Evolutionary conservation across 768 basidiomycete species (phyloP).

Genomic region (Rickenella mellea): DNA sequence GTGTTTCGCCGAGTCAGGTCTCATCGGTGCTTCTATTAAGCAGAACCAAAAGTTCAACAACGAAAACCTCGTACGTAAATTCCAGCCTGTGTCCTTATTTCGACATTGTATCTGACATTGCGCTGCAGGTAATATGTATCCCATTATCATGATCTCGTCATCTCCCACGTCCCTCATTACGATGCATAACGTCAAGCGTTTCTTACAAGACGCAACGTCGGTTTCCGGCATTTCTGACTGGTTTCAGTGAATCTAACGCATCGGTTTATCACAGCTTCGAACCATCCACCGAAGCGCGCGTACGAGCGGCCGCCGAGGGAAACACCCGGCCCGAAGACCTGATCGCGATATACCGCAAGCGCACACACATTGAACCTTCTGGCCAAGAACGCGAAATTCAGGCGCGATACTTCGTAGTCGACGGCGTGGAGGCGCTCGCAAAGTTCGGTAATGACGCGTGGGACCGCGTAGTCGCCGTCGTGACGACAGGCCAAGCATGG

Average conservation of each 20-base stretch:
- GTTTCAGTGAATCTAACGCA: background rate
- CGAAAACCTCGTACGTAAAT: slow-evolving; percentile 58
- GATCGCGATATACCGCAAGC: slow-evolving; percentile 78
- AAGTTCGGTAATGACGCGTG: slow-evolving; percentile 92
- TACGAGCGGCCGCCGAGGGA: slow-evolving; percentile 57
- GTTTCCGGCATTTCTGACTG: slow-evolving; percentile 12
- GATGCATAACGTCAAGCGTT: slow-evolving; percentile 94
- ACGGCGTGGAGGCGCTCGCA: slow-evolving; percentile 82
- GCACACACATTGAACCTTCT: slow-evolving; percentile 58
- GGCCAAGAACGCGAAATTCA: slow-evolving; percentile 46
- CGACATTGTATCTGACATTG: background rate
- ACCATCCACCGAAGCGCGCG: slow-evolving; percentile 64
- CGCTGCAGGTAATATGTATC: slow-evolving; percentile 64
- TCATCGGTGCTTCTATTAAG: background rate
- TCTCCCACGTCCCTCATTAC: slow-evolving; percentile 92
- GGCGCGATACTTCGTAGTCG: slow-evolving; percentile 74
- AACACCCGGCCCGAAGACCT: slow-evolving; percentile 74
- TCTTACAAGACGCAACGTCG: slow-evolving; percentile 82
- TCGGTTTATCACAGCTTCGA: slow-evolving; percentile 43
- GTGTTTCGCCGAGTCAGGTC: slow-evolving; percentile 2
- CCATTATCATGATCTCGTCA: slow-evolving; percentile 96
- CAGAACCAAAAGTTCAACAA: slow-evolving; percentile 51
- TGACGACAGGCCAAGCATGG: slow-evolving; percentile 98
- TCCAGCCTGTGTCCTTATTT: background rate
- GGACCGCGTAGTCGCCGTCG: slow-evolving; percentile 95